Evolutionary conservation across 768 basidiomycete genomes (phyloP), one percentile per base, ranked within the genome.

Genomic region (Boletus patriciae): DNA sequence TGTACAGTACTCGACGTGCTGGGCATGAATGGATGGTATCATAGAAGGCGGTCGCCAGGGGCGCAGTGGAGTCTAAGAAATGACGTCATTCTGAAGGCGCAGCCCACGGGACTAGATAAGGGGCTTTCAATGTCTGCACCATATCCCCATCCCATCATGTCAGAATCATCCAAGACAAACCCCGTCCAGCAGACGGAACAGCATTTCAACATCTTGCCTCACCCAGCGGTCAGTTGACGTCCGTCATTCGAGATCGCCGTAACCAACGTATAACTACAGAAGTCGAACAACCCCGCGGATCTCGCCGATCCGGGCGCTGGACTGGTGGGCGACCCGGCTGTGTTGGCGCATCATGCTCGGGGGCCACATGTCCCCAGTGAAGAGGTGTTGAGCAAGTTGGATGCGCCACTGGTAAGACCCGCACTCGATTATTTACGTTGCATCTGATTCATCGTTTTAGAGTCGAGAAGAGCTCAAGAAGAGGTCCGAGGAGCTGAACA

Each of bases 241-340:
- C 19, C 11, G 4, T 36, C 4, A 2, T 44, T 16, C 53, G 40
- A 31, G 41, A 19, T 27, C 37, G 23, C 2, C 11, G 3, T 29
- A 5, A 31, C 34, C 38, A 6, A 46, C 21, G 1, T 16, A 8
- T 37, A 15, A 1, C 29, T 21, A 36, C 56, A 87, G 85, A 84
- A 78, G 74, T 74, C 81, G 6, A 86, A 87, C 59, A 75, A 87
- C 61, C 85, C 85, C 15, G 73, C 76, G 11, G 82, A 86, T 63
- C 77, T 82, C 44, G 43, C 38, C 34, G 74, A 75, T 51, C 58
- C 68, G 23, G 73, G 73, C 4, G 75, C 72, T n/a, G 68, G 71
- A 10, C 59, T 81, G 55, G 74, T 63, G 42, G 65, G 65, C 49
- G 76, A 78, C 49, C 76, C 77, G 0, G 74, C 74, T 18, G 58